These are phyloP conservation scores for Backusella psychrophila DNA, from an alignment of 192 early-diverging fungal species.

Conservation along the genomic window DNA sequence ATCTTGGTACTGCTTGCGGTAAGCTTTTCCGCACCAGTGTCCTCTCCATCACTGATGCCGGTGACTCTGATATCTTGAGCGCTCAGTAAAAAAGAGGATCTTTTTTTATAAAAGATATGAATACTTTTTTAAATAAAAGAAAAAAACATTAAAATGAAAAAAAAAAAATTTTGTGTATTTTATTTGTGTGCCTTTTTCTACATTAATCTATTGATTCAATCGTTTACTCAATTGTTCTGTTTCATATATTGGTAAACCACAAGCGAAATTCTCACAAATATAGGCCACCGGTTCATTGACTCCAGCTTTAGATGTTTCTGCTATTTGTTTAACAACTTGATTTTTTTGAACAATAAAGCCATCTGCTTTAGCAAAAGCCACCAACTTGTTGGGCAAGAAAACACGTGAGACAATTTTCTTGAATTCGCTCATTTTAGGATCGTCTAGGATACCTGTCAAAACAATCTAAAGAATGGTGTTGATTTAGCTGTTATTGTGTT, in stretches of 20 bases:
- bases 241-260: constrained; percentile 47
- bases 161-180: not conserved
- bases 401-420: constrained; percentile 18
- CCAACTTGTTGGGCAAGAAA: constrained; percentile 43
- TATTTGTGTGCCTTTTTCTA: constrained; percentile 5
- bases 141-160: not conserved
- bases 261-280: constrained; percentile 56
- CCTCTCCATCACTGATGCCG: constrained; percentile 96
- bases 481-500: not conserved
- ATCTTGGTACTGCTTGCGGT: constrained; percentile 99
- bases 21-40: constrained; percentile 96
- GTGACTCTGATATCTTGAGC: constrained; percentile 77
- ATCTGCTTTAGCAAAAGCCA: constrained; percentile 18
- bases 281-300: constrained; percentile 23
- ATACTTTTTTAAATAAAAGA: not conserved
- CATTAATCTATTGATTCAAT: not conserved
- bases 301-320: not conserved
- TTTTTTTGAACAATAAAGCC: constrained; percentile 25
- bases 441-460: constrained; percentile 15
- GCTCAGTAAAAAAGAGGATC: constrained; percentile 28
- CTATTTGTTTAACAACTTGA: constrained; percentile 23
- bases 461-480: constrained; percentile 28
- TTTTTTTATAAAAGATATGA: not conserved
- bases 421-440: constrained; percentile 14
- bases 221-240: constrained; percentile 28